Conservation (phyloP, 148 eudicot genomes). For the Vaccinium macrocarpon region DNA sequence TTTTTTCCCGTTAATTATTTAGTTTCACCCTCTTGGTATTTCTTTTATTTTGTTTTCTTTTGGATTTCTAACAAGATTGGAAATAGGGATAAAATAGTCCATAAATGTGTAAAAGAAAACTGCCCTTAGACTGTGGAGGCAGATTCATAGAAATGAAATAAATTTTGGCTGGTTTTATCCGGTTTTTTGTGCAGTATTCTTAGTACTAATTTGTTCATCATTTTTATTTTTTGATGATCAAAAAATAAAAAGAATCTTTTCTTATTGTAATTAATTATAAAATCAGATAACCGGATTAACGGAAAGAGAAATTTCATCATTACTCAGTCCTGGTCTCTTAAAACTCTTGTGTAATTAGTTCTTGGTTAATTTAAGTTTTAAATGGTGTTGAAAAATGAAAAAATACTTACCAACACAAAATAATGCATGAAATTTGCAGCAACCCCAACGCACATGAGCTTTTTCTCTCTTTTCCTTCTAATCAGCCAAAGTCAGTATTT, state of each 20-base stretch:
- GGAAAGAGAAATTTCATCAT: not conserved
- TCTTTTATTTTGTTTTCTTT: not conserved
- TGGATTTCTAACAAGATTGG: not conserved
- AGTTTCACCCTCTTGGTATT: not conserved
- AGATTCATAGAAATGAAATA: conserved; percentile 12
- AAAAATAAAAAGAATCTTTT: not conserved
- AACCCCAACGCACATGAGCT: too few relatives aligned
- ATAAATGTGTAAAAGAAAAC: not conserved
- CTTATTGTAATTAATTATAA: not conserved
- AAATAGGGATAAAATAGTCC: not conserved
- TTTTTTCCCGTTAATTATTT: not conserved
- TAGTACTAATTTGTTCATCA: not conserved
- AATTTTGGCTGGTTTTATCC: conserved; percentile 20
- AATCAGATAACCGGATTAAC: not conserved
- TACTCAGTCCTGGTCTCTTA: not conserved
- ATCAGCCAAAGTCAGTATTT: too few relatives aligned
- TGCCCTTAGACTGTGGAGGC: not conserved
- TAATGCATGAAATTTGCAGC: too few relatives aligned
- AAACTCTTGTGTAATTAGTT: too few relatives aligned
- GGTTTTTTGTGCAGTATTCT: not conserved
- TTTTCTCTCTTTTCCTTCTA: too few relatives aligned
- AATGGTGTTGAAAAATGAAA: too few relatives aligned
- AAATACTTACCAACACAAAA: too few relatives aligned
- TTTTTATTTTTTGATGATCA: not conserved
- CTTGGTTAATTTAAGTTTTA: too few relatives aligned